Conservation (phyloP, 805 yeast genomes). For the Ogataea philodendri region DNA sequence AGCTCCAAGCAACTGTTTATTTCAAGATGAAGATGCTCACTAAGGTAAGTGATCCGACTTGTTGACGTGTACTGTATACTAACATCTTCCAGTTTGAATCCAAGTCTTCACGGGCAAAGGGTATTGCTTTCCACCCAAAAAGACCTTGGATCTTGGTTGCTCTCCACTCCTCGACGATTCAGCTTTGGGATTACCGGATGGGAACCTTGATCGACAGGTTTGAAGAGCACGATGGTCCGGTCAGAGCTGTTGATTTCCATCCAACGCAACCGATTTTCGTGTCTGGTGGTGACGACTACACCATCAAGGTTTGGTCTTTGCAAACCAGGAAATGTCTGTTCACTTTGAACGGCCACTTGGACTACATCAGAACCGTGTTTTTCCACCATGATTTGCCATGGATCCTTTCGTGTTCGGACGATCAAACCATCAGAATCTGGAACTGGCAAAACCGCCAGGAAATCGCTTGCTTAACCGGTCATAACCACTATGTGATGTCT, state of each 20-base stretch:
- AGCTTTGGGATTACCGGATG: constrained; percentile 99
- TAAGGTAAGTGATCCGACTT: constrained; percentile 45
- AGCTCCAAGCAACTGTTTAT: constrained; percentile 8
- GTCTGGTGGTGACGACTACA: constrained; percentile 96
- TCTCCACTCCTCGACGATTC: constrained; percentile 95
- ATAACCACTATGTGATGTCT: constrained; percentile 96
- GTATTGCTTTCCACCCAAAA: constrained; percentile 95
- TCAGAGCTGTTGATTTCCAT: constrained; percentile 91
- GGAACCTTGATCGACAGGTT: constrained; percentile 94
- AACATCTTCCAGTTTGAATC: constrained; percentile 73
- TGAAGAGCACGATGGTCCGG: constrained; percentile 99
- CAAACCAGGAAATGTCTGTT: constrained; percentile 88
- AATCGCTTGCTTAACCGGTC: constrained; percentile 96
- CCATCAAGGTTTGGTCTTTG: constrained; percentile 94
- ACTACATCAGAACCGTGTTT: constrained; percentile 88
- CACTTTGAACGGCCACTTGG: constrained; percentile 90
- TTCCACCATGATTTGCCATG: constrained; percentile 97
- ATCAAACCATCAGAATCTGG: constrained; percentile 98
- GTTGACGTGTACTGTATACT: constrained; percentile 16
- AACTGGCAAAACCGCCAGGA: constrained; percentile 99
- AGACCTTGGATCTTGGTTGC: constrained; percentile 96
- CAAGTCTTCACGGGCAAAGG: constrained; percentile 95
- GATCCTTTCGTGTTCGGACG: constrained; percentile 95
- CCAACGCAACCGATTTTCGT: constrained; percentile 97
- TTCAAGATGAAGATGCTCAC: constrained; percentile 80